Conservation (phyloP, 768 basidiomycete species). For the Amanita phalloides region DNA sequence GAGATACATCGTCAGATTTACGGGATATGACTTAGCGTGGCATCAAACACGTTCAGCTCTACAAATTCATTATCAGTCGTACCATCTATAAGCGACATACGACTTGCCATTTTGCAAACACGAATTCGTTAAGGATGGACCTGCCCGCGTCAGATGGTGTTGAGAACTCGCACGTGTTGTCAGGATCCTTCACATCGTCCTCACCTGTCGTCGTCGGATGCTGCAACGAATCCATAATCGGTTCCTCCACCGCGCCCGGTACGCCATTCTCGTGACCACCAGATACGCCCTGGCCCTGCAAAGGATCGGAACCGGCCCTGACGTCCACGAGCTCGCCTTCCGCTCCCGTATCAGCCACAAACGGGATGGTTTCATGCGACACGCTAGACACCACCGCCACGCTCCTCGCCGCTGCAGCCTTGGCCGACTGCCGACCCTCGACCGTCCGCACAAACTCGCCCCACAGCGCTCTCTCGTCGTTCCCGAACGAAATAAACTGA, state of each 20-base stretch:
- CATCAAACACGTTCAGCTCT: background rate
- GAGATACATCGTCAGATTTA: background rate
- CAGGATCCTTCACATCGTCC: background rate
- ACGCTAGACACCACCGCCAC: background rate
- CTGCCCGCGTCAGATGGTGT: background rate
- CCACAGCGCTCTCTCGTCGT: conserved; percentile 48
- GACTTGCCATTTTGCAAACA: background rate
- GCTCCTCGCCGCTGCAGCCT: conserved; percentile 7
- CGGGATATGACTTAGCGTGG: background rate
- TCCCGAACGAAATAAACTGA: conserved; percentile 44
- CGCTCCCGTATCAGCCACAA: background rate
- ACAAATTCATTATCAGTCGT: background rate
- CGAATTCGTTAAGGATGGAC: background rate
- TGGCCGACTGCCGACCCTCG: conserved; percentile 36
- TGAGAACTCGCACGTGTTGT: background rate
- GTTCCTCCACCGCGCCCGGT: background rate
- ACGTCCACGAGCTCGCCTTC: background rate
- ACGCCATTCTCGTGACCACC: background rate
- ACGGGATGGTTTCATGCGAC: background rate
- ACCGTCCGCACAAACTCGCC: conserved; percentile 46
- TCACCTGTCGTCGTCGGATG: conserved; percentile 1
- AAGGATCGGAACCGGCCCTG: background rate
- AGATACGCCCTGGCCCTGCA: conserved; percentile 1
- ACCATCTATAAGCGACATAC: background rate
- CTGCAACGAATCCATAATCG: conserved; percentile 6